phyloP scores from a whole-genome alignment of 306 rosid genomes.

The Acacia crassicarpa region DNA sequence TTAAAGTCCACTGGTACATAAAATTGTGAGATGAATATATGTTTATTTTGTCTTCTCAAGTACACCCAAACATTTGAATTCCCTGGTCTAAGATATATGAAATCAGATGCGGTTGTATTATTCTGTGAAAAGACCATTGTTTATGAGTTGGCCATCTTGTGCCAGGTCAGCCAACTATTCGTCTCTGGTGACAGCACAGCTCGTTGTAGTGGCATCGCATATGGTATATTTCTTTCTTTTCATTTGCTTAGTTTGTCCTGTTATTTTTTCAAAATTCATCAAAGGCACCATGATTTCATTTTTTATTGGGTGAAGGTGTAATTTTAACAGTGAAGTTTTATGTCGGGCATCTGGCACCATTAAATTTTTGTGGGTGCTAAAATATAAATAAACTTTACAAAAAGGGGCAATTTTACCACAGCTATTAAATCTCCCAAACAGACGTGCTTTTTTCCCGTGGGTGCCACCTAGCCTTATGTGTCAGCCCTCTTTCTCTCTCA shows the following conservation, averaged over 20 bases:
- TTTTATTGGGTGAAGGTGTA: not conserved
- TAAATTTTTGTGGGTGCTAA: too few species aligned
- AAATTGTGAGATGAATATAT: not conserved
- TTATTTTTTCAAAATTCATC: slow-evolving; percentile 14
- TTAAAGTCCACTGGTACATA: not conserved
- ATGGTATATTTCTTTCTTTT: slow-evolving; percentile 62
- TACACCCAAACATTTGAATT: not conserved
- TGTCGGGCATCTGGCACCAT: not conserved
- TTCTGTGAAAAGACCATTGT: slow-evolving; percentile 14
- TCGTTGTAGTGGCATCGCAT: slow-evolving; percentile 78
- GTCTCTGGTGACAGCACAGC: slow-evolving; percentile 85
- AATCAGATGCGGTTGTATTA: slow-evolving; percentile 16
- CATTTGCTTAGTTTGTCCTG: slow-evolving; percentile 20
- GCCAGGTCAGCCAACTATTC: slow-evolving; percentile 88
- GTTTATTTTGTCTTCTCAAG: not conserved
- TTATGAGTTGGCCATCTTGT: slow-evolving; percentile 23
- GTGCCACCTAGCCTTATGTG: too few species aligned
- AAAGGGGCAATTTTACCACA: too few species aligned
- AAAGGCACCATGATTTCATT: slow-evolving; percentile 4
- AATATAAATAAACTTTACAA: too few species aligned
- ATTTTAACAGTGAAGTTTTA: not conserved
- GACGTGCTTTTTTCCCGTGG: too few species aligned
- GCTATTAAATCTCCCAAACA: too few species aligned
- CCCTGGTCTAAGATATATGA: slow-evolving; percentile 1
- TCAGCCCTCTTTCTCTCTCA: too few species aligned